Base-by-base conservation (phyloP, 2,329 filamentous ascomycete genomes). In the Aspergillus sp. region DNA sequence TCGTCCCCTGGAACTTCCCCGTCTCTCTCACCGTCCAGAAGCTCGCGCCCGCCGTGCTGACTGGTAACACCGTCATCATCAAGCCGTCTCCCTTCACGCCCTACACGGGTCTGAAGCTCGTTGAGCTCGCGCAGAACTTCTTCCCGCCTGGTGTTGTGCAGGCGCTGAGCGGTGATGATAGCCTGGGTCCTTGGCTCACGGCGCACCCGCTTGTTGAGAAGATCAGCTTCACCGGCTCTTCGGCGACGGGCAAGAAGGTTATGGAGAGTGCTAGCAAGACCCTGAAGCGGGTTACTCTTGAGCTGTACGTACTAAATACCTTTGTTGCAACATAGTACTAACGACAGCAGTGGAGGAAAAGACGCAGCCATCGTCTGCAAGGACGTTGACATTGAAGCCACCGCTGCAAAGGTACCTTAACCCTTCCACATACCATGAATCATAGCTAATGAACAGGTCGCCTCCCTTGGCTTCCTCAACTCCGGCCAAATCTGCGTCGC, bases 1-100 rank as follows among this genome's bases (percentile, higher is more conserved):
- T 86, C 63, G 81, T 82, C 30, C 83, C 84, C 0, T 87, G 85
- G 84, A 87, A 87, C 68, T 86, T 71, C 60, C 75, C 77, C 4
- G 56, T 75, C 8, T 40, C 71, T 22, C 57, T 78, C 19, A 75
- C 77, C 11, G 75, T 77, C 53, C 73, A 80, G 46, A 86, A 86
- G 68, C 75, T 83, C 30, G 74, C 71, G 4, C 74, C 79, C 0
- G 76, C 81, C 0, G 68, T 84, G 3, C 68, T 83, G 15, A 81
- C 82, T 0, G 82, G 81, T 37, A 83, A 83, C 67, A 73, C 75
- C 15, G 72, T 85, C 19, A 84, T 86, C 63, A 77, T 86, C 62
- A 74, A 75, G 57, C 82, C 84, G 0, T 86, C 83, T 0, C 70
- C 70, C 0, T 73, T 66, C 24, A 72, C 84, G 77, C 40, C 86